Conservation (phyloP, 2,329 filamentous ascomycete genomes). For the Intubia oerlemansii region DNA sequence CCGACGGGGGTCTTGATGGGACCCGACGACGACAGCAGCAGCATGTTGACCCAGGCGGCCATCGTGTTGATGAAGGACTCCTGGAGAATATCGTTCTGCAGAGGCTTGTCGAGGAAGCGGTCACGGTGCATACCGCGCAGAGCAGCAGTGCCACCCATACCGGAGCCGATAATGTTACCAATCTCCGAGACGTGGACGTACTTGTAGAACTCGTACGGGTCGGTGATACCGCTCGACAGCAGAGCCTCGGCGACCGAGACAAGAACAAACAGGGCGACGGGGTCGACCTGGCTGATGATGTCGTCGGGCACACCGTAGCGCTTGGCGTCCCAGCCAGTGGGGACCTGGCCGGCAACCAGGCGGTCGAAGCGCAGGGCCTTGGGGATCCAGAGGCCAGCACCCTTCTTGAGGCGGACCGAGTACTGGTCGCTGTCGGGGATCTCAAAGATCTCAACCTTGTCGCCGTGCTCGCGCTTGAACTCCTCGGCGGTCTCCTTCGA, state of each 20-base stretch:
- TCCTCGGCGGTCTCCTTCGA: conserved; percentile 95
- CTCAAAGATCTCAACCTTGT: conserved; percentile 95
- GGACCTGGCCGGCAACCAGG: conserved; percentile 89
- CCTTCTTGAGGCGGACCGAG: conserved; percentile 87
- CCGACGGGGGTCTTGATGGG: conserved; percentile 95
- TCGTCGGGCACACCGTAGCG: conserved; percentile 92
- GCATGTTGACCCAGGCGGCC: conserved; percentile 99
- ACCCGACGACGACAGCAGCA: conserved; percentile 92
- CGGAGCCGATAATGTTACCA: conserved; percentile 94
- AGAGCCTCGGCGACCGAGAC: conserved; percentile 86
- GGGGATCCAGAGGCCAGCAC: conserved; percentile 81
- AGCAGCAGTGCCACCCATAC: conserved; percentile 86
- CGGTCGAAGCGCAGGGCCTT: conserved; percentile 96
- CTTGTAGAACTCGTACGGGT: conserved; percentile 99
- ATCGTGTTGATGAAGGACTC: conserved; percentile 99
- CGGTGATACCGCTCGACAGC: conserved; percentile 82
- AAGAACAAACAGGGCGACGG: conserved; percentile 84
- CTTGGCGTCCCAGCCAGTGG: conserved; percentile 92
- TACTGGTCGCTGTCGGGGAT: conserved; percentile 85
- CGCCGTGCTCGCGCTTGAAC: conserved; percentile 91
- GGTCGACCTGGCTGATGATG: conserved; percentile 93
- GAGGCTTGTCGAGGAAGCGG: conserved; percentile 84
- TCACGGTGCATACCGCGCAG: conserved; percentile 97
- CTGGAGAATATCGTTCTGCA: conserved; percentile 97
- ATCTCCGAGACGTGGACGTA: conserved; percentile 97